These are phyloP conservation scores for Cyclocybe aegerita DNA, from an alignment of 768 basidiomycete genomes.

Conservation along the genomic window DNA sequence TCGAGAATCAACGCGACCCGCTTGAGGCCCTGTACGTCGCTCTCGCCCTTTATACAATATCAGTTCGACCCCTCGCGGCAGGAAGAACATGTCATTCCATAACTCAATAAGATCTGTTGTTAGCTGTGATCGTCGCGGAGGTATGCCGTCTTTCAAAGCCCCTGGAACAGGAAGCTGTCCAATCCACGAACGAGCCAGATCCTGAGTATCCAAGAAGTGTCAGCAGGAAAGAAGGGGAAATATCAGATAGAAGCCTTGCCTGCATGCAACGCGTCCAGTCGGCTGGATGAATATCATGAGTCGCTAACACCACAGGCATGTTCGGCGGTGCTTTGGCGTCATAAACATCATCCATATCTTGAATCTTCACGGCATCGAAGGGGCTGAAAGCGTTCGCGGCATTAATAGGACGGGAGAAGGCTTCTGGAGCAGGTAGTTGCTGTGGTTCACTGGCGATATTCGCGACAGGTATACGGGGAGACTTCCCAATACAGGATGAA, in stretches of 20 bases:
- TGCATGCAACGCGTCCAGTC: slow-evolving; percentile 83
- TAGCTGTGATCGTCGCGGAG: slow-evolving; percentile 58
- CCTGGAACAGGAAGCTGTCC: slow-evolving; percentile 70
- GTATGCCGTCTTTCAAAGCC: slow-evolving; percentile 41
- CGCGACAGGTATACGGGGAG: slow-evolving; percentile 31
- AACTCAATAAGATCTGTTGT: slow-evolving; percentile 72
- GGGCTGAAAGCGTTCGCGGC: slow-evolving; percentile 63
- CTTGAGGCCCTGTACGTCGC: slow-evolving; percentile 65
- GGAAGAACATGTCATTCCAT: slow-evolving; percentile 81
- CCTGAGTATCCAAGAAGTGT: slow-evolving; percentile 37
- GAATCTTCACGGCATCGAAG: slow-evolving; percentile 70
- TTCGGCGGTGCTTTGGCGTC: slow-evolving; percentile 52
- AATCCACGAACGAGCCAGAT: slow-evolving; percentile 73
- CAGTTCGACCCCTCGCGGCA: slow-evolving; percentile 72
- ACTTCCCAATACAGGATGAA: slow-evolving; percentile 22
- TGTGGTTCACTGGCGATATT: slow-evolving; percentile 31
- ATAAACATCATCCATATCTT: slow-evolving; percentile 76
- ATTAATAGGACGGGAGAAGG: slow-evolving; percentile 73
- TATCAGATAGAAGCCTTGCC: slow-evolving; percentile 37
- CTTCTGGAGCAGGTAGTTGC: slow-evolving; percentile 64
- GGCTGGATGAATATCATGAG: slow-evolving; percentile 75
- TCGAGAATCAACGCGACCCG: slow-evolving; percentile 55
- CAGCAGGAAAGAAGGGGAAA: background rate
- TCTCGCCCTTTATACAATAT: slow-evolving; percentile 80
- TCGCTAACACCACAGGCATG: slow-evolving; percentile 69